phyloP scores from a whole-genome alignment of 495 filamentous ascomycete genomes.

The Baudoinia panamericana region DNA sequence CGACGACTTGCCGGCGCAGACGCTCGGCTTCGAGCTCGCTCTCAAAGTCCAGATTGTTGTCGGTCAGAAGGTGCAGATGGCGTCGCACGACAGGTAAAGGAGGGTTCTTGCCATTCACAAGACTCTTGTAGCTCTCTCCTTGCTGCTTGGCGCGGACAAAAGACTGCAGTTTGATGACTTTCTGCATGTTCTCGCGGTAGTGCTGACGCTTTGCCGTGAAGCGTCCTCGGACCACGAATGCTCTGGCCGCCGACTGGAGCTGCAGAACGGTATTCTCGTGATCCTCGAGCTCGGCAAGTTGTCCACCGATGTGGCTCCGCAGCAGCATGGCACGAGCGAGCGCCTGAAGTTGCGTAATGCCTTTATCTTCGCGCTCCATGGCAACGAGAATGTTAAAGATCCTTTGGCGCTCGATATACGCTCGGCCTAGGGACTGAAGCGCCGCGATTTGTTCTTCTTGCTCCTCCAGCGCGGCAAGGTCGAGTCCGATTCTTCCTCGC shows the following conservation, averaged over 20 bases:
- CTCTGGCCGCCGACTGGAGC: slow-evolving; percentile 64
- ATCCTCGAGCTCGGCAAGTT: slow-evolving; percentile 63
- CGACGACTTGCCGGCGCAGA: slow-evolving; percentile 83
- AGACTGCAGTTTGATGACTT: slow-evolving; percentile 96
- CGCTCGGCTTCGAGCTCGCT: slow-evolving; percentile 95
- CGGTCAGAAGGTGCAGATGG: slow-evolving; percentile 93
- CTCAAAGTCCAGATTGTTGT: slow-evolving; percentile 97
- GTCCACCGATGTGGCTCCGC: slow-evolving; percentile 52
- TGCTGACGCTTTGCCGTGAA: slow-evolving; percentile 78
- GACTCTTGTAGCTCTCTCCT: slow-evolving; percentile 91
- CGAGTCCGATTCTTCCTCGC: slow-evolving; percentile 7
- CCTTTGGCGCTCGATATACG: slow-evolving; percentile 42
- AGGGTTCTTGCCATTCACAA: slow-evolving; percentile 93
- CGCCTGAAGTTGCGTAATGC: slow-evolving; percentile 56
- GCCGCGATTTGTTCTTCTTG: slow-evolving; percentile 44
- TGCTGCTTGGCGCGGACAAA: slow-evolving; percentile 88
- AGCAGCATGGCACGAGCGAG: slow-evolving; percentile 66
- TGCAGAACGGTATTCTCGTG: slow-evolving; percentile 62
- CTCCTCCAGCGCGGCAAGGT: slow-evolving; percentile 42
- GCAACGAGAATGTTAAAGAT: slow-evolving; percentile 41
- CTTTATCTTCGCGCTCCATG: slow-evolving; percentile 42
- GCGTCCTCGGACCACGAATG: slow-evolving; percentile 53
- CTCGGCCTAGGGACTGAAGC: slow-evolving; percentile 62
- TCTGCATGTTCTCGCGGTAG: slow-evolving; percentile 94
- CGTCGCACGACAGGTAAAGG: slow-evolving; percentile 93